Conservation (phyloP, 2,329 filamentous ascomycete genomes). For the Aphanocladium album region DNA sequence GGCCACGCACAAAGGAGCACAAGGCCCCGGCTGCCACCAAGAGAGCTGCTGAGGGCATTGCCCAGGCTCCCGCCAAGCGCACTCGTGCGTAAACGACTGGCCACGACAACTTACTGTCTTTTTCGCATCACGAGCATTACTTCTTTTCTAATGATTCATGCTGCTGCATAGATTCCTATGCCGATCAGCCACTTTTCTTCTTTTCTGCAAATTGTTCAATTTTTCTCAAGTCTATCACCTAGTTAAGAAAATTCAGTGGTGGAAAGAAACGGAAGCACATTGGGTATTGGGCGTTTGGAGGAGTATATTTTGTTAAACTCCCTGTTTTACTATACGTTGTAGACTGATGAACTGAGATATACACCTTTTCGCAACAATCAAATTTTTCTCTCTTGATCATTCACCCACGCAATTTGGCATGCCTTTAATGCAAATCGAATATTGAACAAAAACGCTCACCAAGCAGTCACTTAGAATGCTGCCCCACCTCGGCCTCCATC, state of each 20-base stretch:
- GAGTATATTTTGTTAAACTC: slow-evolving; percentile 6
- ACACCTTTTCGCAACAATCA: neutral
- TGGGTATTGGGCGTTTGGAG: slow-evolving; percentile 12
- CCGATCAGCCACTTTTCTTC: slow-evolving; percentile 3
- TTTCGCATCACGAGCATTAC: slow-evolving; percentile 9
- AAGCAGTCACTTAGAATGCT: neutral
- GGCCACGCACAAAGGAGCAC: slow-evolving; percentile 59
- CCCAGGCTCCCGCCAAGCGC: slow-evolving; percentile 29
- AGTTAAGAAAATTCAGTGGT: neutral
- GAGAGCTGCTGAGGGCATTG: slow-evolving; percentile 32
- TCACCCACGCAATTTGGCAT: no score
- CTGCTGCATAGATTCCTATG: neutral
- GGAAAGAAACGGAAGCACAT: slow-evolving; percentile 3
- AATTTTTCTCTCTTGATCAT: neutral
- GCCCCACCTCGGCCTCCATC: slow-evolving; percentile 8
- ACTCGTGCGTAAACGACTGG: slow-evolving; percentile 25
- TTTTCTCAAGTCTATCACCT: slow-evolving; percentile 4
- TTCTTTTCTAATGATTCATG: slow-evolving; percentile 5
- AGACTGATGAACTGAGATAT: slow-evolving; percentile 7
- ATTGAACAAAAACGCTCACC: neutral
- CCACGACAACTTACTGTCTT: neutral
- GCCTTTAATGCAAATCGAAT: neutral
- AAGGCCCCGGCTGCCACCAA: slow-evolving; percentile 43
- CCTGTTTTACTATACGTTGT: slow-evolving; percentile 10
- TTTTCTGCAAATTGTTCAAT: slow-evolving; percentile 9